Evolutionary conservation across 345 rosid species (phyloP), one percentile per base, ranked within the genome.

Genomic region (Hibiscus syriacus): DNA sequence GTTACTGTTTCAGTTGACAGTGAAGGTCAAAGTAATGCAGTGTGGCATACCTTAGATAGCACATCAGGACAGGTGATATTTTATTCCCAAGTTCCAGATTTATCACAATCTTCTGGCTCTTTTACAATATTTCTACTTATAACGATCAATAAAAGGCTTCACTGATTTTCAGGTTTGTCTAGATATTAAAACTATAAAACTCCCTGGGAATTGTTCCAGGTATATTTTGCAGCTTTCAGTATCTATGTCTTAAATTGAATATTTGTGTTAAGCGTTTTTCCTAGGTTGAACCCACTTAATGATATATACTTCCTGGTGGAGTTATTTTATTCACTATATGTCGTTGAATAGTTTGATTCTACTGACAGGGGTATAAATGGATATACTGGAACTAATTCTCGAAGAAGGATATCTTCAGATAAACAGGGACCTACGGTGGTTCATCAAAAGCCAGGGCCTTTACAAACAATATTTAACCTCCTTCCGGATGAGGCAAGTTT

Each of bases 391-490:
- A 72, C 92, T 73, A 83, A 70, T 70, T 19, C 86, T 56, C 85
- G 96, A 74, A 87, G 92, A 80, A 84, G 95, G 75, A 80, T 74
- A 49, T 74, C 92, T 30, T 60, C 69, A 69, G 97, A 90, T 76
- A 82, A 85, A 76, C 91, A 82, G 72, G 98, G 96, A 23, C 96
- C 96, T 9, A 91, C 96, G 5, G 89, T 89, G 85, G 99, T 91
- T 66, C 89, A 91, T 79, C 99, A 80, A 82, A 94, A 89, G 81
- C 95, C 99, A 48, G 99, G 99, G 46, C 90, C 97, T 59, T 62
- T 91, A 74, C 99, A 94, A 75, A 94, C 96, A 55, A 91, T 94
- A 76, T 89, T 94, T 83, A 71, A 80, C 72, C 95, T 94, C 80
- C 89, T 75, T 39, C 92, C 95, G 9, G 98, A 91, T 69, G 99